Conservation (phyloP, 371 early-diverging fungal genomes). For the Basidiobolus meristosporus region DNA sequence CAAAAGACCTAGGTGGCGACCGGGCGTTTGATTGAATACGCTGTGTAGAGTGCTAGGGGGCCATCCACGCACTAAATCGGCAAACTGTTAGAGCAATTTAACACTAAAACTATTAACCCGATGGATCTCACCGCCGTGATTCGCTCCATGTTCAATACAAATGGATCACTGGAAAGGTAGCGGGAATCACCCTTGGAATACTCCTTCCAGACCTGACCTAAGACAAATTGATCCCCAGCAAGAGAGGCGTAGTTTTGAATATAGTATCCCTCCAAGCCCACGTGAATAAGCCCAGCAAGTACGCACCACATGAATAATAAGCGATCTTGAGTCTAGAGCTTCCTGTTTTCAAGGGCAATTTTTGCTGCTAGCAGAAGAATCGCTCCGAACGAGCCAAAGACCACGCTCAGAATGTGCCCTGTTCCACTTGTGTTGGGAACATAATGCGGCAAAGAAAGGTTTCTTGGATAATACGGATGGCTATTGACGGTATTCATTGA, state of each 20-base stretch:
- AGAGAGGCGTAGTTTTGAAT: slow-evolving; percentile 31
- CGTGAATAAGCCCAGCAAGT: slow-evolving; percentile 53
- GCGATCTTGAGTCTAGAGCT: slow-evolving; percentile 6
- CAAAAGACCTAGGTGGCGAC: slow-evolving; percentile 51
- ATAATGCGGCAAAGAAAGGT: slow-evolving; percentile 22
- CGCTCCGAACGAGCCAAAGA: slow-evolving; percentile 12
- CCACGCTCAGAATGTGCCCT: slow-evolving; percentile 12
- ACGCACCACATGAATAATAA: slow-evolving; percentile 62
- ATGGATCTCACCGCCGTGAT: slow-evolving; percentile 56
- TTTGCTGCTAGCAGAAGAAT: slow-evolving; percentile 9
- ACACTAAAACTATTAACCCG: too few relatives aligned
- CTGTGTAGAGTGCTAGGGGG: slow-evolving; percentile 39
- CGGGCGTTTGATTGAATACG: slow-evolving; percentile 34
- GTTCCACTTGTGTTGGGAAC: slow-evolving; percentile 18
- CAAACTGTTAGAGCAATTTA: too few relatives aligned
- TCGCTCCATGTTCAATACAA: slow-evolving; percentile 64
- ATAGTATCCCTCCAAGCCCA: slow-evolving; percentile 78
- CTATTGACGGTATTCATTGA: not conserved
- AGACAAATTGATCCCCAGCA: slow-evolving; percentile 30
- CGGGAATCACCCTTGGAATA: slow-evolving; percentile 75
- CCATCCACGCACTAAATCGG: slow-evolving; percentile 67
- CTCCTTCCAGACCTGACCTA: slow-evolving; percentile 86
- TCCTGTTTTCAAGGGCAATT: too few relatives aligned
- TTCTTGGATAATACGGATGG: slow-evolving; percentile 35
- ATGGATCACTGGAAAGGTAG: slow-evolving; percentile 60